These are phyloP conservation scores for Chrysoporthe austroafricana DNA, from an alignment of 2,329 filamentous ascomycete genomes.

Conservation along the genomic window DNA sequence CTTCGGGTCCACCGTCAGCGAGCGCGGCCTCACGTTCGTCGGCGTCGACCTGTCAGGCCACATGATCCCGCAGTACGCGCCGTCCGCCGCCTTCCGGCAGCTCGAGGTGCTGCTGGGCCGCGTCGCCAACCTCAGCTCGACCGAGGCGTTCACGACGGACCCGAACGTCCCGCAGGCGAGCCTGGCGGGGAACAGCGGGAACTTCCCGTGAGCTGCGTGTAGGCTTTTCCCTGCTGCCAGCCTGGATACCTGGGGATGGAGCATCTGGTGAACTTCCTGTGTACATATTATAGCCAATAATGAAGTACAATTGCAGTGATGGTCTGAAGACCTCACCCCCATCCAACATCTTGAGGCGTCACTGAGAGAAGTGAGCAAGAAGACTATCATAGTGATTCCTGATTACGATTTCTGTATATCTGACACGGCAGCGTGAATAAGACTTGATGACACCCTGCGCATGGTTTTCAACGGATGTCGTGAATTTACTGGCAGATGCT, in stretches of 20 bases:
- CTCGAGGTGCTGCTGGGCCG: conserved; percentile 77
- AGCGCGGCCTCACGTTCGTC: conserved; percentile 76
- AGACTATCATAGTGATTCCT: too few species aligned
- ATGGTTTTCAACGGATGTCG: too few species aligned
- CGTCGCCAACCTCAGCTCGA: conserved; percentile 58
- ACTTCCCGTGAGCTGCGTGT: not conserved
- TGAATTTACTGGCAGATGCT: not conserved
- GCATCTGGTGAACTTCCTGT: not conserved
- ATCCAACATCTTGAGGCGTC: not conserved
- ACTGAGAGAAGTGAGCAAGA: too few species aligned
- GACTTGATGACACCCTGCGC: too few species aligned
- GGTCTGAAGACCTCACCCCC: not conserved
- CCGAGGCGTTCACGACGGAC: conserved; percentile 43
- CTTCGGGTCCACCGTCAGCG: conserved; percentile 71
- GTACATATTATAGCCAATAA: not conserved
- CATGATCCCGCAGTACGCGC: conserved; percentile 70
- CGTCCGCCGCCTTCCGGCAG: conserved; percentile 70
- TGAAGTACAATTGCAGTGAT: not conserved
- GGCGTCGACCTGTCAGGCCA: conserved; percentile 68
- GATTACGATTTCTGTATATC: too few species aligned
- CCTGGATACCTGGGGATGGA: not conserved
- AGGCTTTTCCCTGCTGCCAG: not conserved
- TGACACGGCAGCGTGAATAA: too few species aligned
- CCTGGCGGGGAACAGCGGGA: conserved; percentile 15
- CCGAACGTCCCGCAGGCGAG: conserved; percentile 32